Base-by-base conservation (phyloP, 306 rosid species). In the Cucumis cinereus region DNA sequence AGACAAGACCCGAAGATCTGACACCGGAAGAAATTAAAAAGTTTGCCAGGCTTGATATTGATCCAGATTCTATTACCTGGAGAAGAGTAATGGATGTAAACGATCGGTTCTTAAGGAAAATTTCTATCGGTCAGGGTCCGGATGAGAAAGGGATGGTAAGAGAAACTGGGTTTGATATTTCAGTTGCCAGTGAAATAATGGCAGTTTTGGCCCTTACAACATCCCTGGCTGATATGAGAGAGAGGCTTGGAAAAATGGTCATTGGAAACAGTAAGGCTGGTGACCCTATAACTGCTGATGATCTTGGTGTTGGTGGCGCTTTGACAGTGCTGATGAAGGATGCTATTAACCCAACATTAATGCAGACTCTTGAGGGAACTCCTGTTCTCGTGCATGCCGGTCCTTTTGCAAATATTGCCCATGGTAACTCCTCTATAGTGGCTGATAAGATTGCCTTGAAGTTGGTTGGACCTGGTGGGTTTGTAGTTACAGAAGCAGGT, bases 331-430 rank as follows among this genome's bases (percentile, higher is more conserved):
- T 94, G 19, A 94, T 94, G 99, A 94, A 92, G 87, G 99, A 94
- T 80, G 95, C 99, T 67, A 94, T 94, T 71, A 85, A 90, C 85
- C 99, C 99, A 72, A 94, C 99, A 28, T 90, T 94, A 67, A 94
- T 94, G 99, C 99, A 94, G 89, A 94, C 97, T 53, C 92, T 94
- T 69, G 99, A 94, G 81, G 99, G 97, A 76, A 91, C 99, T 12
- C 97, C 99, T 14, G 99, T 94, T 78, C 96, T 94, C 82, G 99
- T 94, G 85, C 99, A 94, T 69, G 99, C 99, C 0, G 99, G 99
- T 77, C 99, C 97, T 22, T 94, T 90, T 80, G 97, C 96, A 80
- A 94, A 94, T 77, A 94, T 94, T 81, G 99, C 99, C 24, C 99
- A 90, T 9, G 99, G 99, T 58, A 94, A 94, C 84, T 94, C 99